Conservation (phyloP, 2,329 filamentous ascomycete genomes). For the Alternaria sp. region DNA sequence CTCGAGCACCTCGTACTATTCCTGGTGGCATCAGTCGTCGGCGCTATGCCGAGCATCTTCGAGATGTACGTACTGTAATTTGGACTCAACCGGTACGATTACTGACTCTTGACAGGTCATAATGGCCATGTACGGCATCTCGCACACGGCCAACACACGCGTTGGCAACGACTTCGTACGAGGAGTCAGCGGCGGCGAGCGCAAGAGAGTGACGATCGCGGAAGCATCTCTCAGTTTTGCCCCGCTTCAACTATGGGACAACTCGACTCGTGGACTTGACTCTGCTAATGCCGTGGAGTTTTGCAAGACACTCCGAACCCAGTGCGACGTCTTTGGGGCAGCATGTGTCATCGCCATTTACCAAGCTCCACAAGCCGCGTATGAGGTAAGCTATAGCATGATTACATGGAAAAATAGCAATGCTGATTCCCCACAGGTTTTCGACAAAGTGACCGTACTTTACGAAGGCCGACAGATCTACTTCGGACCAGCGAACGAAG, state of each 20-base stretch:
- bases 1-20: constrained; percentile 64
- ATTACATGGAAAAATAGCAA: not conserved
- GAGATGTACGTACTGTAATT: constrained; percentile 52
- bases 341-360: constrained; percentile 42
- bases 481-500: constrained; percentile 66
- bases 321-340: constrained; percentile 63
- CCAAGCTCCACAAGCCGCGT: constrained; percentile 65
- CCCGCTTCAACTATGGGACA: constrained; percentile 72
- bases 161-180: constrained; percentile 76
- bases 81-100: not conserved
- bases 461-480: constrained; percentile 72
- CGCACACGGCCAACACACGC: constrained; percentile 71
- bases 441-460: constrained; percentile 26
- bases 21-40: constrained; percentile 63
- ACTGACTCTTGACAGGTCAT: constrained; percentile 54
- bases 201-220: constrained; percentile 46
- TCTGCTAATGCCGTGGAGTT: constrained; percentile 74
- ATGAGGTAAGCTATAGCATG: constrained; percentile 57
- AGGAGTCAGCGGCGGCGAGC: constrained; percentile 72
- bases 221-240: constrained; percentile 54
- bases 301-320: constrained; percentile 59
- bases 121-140: constrained; percentile 77
- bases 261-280: constrained; percentile 72
- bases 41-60: constrained; percentile 65
- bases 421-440: constrained; percentile 6